phyloP scores from a whole-genome alignment of 345 rosid species.

The Isatis tinctoria region DNA sequence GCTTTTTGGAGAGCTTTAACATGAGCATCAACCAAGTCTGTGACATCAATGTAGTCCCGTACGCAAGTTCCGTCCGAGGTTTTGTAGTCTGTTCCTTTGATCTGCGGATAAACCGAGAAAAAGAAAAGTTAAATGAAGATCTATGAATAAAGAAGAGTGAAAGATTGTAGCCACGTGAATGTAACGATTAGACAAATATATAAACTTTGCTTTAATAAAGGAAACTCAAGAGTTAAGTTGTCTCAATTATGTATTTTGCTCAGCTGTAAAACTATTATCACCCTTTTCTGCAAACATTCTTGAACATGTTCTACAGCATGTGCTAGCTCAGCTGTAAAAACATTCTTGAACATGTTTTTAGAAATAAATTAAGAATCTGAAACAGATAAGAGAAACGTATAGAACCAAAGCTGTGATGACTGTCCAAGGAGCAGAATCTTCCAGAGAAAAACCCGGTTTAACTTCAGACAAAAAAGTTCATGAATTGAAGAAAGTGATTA shows the following conservation, averaged over 20 bases:
- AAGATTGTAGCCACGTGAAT: slow-evolving; percentile 20
- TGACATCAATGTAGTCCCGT: slow-evolving; percentile 57
- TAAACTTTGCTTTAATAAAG: slow-evolving; percentile 15
- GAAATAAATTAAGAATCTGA: neutral
- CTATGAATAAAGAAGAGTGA: slow-evolving; percentile 8
- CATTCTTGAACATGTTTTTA: neutral
- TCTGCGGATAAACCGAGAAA: slow-evolving; percentile 14
- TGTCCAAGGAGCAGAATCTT: slow-evolving; percentile 11
- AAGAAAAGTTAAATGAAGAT: slow-evolving; percentile 4
- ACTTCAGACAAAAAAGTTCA: neutral
- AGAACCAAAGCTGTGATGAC: neutral
- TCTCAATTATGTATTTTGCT: slow-evolving; percentile 26
- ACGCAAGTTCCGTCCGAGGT: slow-evolving; percentile 57
- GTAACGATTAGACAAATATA: slow-evolving; percentile 8
- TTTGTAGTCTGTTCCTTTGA: slow-evolving; percentile 64
- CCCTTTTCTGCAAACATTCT: slow-evolving; percentile 11
- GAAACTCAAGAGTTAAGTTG: slow-evolving; percentile 4
- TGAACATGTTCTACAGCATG: slow-evolving; percentile 32
- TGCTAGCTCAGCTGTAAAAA: slow-evolving; percentile 11
- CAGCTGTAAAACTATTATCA: slow-evolving; percentile 27
- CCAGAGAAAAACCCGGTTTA: neutral
- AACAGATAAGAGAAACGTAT: neutral
- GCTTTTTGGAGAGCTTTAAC: slow-evolving; percentile 60
- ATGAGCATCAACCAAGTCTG: slow-evolving; percentile 60
- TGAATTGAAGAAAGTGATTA: neutral